Percentiles rank a stretch among this genome's conserved stretches.
These are phyloP conservation scores for Talaromyces sp. DNA, from an alignment of 2,329 filamentous ascomycete genomes.

Conservation along the genomic window DNA sequence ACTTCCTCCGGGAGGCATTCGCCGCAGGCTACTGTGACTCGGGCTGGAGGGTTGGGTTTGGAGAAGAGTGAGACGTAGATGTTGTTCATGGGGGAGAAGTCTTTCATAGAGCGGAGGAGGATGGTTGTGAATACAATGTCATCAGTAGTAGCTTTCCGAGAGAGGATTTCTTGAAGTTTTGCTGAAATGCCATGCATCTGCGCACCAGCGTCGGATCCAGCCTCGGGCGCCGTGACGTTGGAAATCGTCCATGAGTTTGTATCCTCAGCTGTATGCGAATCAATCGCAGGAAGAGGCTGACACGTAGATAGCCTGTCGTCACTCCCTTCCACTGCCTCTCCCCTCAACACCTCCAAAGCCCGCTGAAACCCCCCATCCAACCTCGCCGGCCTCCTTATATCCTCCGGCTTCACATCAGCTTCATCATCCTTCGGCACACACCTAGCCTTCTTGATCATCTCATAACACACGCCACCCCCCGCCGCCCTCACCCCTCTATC, in stretches of 20 bases:
- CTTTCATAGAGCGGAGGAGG: constrained; percentile 70
- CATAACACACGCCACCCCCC: constrained; percentile 72
- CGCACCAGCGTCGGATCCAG: constrained; percentile 32
- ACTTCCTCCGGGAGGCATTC: constrained; percentile 55
- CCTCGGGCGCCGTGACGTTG: constrained; percentile 35
- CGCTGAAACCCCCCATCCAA: constrained; percentile 60
- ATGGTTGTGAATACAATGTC: constrained; percentile 52
- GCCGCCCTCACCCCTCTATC: constrained; percentile 55
- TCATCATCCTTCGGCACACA: constrained; percentile 43
- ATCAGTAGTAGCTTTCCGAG: constrained; percentile 17
- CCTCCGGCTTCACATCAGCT: constrained; percentile 14
- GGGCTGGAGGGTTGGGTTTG: constrained; percentile 73
- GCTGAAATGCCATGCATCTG: constrained; percentile 34
- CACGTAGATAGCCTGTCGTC: background rate
- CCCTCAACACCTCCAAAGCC: constrained; percentile 21
- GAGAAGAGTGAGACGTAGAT: constrained; percentile 72
- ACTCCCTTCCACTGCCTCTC: background rate
- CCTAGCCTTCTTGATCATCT: constrained; percentile 57
- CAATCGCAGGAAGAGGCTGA: background rate
- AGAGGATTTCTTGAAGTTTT: constrained; percentile 15
- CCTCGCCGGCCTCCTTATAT: constrained; percentile 52
- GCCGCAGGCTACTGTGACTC: constrained; percentile 78
- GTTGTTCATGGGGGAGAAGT: constrained; percentile 70
- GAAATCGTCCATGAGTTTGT: constrained; percentile 29
- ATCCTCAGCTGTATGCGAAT: constrained; percentile 13